Evolutionary conservation across 768 basidiomycete genomes (phyloP), one percentile per base, ranked within the genome.

Genomic region (Tremella fuciformis): DNA sequence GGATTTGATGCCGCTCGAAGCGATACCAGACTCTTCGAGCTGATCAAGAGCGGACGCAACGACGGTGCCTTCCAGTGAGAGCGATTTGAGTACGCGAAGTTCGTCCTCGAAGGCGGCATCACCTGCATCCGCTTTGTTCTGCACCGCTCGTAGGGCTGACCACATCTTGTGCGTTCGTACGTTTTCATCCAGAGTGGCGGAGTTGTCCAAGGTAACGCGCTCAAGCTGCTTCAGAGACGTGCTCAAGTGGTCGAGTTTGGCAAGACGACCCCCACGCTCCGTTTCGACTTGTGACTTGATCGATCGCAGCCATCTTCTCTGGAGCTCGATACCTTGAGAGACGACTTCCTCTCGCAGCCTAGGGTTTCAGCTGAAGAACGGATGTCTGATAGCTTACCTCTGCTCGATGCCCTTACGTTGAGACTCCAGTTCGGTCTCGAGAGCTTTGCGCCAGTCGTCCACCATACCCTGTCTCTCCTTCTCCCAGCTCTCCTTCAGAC

Each of bases 321-420:
- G 96, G 21, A 98, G 85, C 78, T 98, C 96, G 70, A 99, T 91
- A 16, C 93, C 96, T 76, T 98, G 93, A 2, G 92, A 88, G 51
- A 98, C 83, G 53, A 98, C 91, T 75, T 94, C 92, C 75, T 94
- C 90, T 75, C 87, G 89, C 58, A 99, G 82, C 41, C 92, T 96
- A 69, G 40, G 7, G 25, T 53, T 4, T 18, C 42, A 46, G 42
- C n/a, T 46, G 4, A 41, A 41, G 42, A 46, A 46, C 53, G 21
- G 55, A 57, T 51, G 49, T 46, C 42, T 46, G 42, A 13, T 22
- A 0, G 58, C 61, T 60, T 69, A 93, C 92, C 94, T 85, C 79
- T 97, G 85, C 75, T 98, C 92, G 76, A 98, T 92, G 60, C 96
- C 82, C 70, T 91, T 88, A 37, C 89, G 89, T 75, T 97, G 94